Evolutionary conservation across 441 rosid genomes (phyloP), one percentile per base, ranked within the genome.

Genomic region (Pelargonium australe): DNA sequence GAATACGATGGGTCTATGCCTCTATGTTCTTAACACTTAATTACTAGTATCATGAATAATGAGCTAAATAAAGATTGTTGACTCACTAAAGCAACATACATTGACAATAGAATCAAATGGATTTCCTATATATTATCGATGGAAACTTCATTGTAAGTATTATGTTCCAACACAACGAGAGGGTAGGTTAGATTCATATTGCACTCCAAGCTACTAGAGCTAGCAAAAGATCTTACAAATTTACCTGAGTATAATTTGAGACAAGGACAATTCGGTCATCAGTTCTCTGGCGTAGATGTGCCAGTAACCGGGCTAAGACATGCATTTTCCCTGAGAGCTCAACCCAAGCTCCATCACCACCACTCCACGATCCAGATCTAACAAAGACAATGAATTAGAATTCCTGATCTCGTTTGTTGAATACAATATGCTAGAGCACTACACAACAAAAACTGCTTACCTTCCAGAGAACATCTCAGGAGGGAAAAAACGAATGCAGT

Each of bases 281-380:
- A 58, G 97, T 95, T 80, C 76, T 82, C 67, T 80, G 85, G 63
- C 88, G 90, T 73, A 95, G 86, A 81, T 89, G 94, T 45, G 90
- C 91, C 76, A 95, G 81, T 66, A 95, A 78, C 72, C 97, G 87
- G 55, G 98, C 92, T 80, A 95, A 82, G 73, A 95, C 93, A 79
- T 87, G 97, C 98, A 95, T 92, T 90, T 95, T 92, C 70, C 99
- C 96, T 14, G 99, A 95, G 61, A 95, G 89, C 76, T 92, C 99
- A 73, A 95, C 90, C 99, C 99, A 95, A 60, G 94, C 84, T 73
- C 97, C 99, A 80, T 85, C 84, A 73, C 95, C 98, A 62, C 99
- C 98, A 72, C 80, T 86, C 98, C 98, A 90, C 51, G 95, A 77
- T 81, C 97, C 98, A 75, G 96, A 91, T 82, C 99, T 91, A 77